Evolutionary conservation across 352 stramenopile species (phyloP).

Genomic region (Phytopythium helicoides): DNA sequence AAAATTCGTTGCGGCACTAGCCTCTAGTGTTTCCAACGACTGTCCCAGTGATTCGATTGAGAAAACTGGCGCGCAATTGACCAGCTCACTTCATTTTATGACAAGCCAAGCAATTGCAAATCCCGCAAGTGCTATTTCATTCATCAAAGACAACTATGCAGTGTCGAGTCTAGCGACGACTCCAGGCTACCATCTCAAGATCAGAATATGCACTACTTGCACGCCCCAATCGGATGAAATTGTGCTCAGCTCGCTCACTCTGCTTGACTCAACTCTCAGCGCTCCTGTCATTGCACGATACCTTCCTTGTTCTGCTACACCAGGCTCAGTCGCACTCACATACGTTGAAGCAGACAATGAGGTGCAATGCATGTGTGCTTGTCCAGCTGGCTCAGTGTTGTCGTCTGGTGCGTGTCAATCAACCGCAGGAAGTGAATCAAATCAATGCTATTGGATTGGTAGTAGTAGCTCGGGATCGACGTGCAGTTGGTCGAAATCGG

Average conservation of each 20-base stretch:
- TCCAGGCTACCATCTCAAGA: neutral
- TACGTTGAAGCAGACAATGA: constrained; percentile 17
- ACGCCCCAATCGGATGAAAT: neutral
- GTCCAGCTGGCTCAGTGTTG: constrained; percentile 24
- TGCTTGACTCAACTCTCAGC: constrained; percentile 33
- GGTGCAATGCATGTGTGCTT: constrained; percentile 37
- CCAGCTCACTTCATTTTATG: neutral
- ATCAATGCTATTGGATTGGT: no score
- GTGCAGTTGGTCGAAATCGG: neutral
- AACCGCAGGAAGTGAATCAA: neutral
- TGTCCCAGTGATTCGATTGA: no score
- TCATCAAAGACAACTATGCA: neutral
- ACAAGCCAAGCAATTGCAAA: neutral
- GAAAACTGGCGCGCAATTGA: neutral
- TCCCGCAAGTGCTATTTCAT: neutral
- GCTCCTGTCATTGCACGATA: constrained; percentile 25
- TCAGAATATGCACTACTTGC: neutral
- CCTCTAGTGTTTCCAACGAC: no score
- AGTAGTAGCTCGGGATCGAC: neutral
- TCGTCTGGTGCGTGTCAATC: constrained; percentile 14
- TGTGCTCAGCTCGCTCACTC: constrained; percentile 2
- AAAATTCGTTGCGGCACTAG: neutral
- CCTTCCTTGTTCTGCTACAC: constrained; percentile 15
- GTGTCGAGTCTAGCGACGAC: neutral
- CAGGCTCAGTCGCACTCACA: constrained; percentile 24